A percentile compares a stretch with the other conserved stretches of the same genome.
Evolutionary conservation across 163 green algal species (phyloP).

Genomic region (Chlorella variabilis): DNA sequence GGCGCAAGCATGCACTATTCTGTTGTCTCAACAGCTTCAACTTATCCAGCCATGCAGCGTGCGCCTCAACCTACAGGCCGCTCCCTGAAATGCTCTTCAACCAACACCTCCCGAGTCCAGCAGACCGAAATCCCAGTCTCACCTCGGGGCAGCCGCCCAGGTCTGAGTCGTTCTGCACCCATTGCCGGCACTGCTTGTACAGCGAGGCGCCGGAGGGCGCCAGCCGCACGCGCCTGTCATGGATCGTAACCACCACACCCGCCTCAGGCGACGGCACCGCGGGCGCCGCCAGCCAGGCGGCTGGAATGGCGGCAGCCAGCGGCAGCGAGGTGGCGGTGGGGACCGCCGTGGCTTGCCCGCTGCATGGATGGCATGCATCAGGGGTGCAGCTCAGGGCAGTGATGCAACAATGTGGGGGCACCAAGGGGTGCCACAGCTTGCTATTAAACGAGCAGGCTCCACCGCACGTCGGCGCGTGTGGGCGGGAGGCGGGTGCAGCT

Average conservation of each 20-base stretch:
- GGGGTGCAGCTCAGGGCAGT: neutral
- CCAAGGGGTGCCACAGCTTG: too few relatives aligned
- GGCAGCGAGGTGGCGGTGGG: neutral
- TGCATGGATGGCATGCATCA: too few relatives aligned
- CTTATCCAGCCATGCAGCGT: neutral
- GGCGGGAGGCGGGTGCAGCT: neutral
- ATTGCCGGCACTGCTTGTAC: constrained; percentile 52
- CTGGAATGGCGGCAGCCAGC: neutral
- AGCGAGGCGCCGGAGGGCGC: constrained; percentile 3
- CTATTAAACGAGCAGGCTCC: too few relatives aligned
- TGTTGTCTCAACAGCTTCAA: too few relatives aligned
- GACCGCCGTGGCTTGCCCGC: neutral
- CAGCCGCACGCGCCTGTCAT: constrained; percentile 38
- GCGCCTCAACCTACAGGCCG: neutral
- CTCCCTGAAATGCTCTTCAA: neutral
- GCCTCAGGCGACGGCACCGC: neutral
- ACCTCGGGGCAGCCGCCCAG: neutral
- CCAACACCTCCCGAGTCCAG: neutral
- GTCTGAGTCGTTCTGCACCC: constrained; percentile 55
- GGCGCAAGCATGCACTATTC: neutral
- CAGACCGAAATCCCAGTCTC: neutral
- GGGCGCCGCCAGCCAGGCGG: constrained; percentile 2
- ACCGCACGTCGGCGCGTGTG: too few relatives aligned
- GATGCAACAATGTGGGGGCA: neutral
- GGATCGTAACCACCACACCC: neutral